phyloP scores from a whole-genome alignment of 805 yeast species.

The Starmerella stigmatis region DNA sequence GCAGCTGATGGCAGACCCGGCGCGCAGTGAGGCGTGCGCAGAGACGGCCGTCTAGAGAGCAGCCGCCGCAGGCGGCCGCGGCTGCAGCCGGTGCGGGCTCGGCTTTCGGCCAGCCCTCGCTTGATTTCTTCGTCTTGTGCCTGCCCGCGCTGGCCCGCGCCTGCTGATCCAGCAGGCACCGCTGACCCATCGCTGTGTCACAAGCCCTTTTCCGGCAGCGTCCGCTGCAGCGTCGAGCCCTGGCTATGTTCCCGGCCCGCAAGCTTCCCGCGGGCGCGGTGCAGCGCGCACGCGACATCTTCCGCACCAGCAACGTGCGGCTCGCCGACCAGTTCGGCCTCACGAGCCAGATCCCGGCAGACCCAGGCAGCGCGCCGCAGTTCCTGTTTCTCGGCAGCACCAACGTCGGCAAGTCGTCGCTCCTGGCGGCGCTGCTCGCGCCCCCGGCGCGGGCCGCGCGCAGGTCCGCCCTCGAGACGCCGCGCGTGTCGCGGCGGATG shows the following conservation, averaged over 20 bases:
- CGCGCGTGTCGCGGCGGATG: slow-evolving; percentile 37
- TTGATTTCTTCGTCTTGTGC: no score
- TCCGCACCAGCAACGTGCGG: slow-evolving; percentile 24
- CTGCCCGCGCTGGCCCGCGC: no score
- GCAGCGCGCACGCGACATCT: slow-evolving; percentile 27
- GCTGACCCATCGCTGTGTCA: neutral
- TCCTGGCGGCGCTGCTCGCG: slow-evolving; percentile 47
- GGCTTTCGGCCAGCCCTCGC: no score
- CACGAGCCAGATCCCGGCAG: slow-evolving; percentile 18
- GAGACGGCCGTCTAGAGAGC: no score
- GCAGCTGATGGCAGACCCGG: no score
- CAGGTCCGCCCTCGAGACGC: slow-evolving; percentile 34
- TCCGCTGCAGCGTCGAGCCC: no score
- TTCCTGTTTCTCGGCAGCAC: slow-evolving; percentile 68
- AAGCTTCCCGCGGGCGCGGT: slow-evolving; percentile 6
- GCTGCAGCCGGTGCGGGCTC: no score
- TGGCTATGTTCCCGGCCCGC: neutral
- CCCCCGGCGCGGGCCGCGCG: slow-evolving; percentile 27
- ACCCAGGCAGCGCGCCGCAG: slow-evolving; percentile 47
- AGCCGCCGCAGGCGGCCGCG: no score
- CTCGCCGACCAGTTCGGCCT: slow-evolving; percentile 29
- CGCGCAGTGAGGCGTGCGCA: no score
- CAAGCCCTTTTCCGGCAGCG: no score
- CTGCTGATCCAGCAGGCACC: no score
- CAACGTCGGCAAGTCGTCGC: slow-evolving; percentile 77